phyloP scores from a whole-genome alignment of 441 rosid genomes.

The Macaranga tanarius region DNA sequence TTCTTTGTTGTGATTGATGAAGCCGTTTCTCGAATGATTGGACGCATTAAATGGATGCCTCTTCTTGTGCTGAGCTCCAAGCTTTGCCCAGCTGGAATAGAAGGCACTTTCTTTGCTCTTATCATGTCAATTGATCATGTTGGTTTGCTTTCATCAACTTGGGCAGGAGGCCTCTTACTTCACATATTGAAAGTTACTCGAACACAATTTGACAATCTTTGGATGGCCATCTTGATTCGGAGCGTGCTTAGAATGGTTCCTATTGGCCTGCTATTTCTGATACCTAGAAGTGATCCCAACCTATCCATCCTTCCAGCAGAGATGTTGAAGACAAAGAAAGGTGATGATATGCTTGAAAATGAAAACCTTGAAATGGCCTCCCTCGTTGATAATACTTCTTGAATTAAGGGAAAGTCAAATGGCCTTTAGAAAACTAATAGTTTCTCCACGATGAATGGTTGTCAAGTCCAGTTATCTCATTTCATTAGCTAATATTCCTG shows the following conservation, averaged over 20 bases:
- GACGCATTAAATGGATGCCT: constrained; percentile 72
- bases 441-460: not conserved
- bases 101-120: constrained; percentile 75
- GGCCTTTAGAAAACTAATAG: not conserved
- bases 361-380: constrained; percentile 49
- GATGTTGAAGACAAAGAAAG: constrained; percentile 37
- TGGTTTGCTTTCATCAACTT: constrained; percentile 63
- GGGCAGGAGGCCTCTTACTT: constrained; percentile 69
- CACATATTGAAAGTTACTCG: constrained; percentile 55
- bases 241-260: constrained; percentile 48
- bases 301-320: constrained; percentile 45
- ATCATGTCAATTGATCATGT: constrained; percentile 71
- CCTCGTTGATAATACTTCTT: constrained; percentile 30
- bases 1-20: constrained; percentile 64
- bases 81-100: constrained; percentile 73
- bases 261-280: constrained; percentile 43
- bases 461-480: too few relatives aligned
- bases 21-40: constrained; percentile 47
- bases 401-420: not conserved
- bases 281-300: constrained; percentile 48
- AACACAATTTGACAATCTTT: constrained; percentile 55
- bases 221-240: constrained; percentile 60
- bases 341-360: constrained; percentile 25
- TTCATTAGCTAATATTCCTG: not conserved
- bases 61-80: constrained; percentile 72